Percentiles rank a stretch among this genome's conserved stretches.
phyloP scores from a whole-genome alignment of 2,329 filamentous ascomycete genomes.

The Calycina marina region DNA sequence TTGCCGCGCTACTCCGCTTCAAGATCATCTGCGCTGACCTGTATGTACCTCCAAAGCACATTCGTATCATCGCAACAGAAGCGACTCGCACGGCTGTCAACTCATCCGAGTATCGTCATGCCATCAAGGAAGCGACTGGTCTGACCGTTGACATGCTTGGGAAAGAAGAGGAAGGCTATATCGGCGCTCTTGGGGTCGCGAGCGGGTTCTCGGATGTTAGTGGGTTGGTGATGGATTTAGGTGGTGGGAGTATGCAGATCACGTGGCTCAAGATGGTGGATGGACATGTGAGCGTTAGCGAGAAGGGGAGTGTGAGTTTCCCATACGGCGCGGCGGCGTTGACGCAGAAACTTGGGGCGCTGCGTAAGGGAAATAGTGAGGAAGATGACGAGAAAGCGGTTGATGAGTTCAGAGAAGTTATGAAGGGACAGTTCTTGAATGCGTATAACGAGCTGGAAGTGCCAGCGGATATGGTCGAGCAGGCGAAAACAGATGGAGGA shows the following conservation, averaged over 20 bases:
- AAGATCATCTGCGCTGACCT: conserved; percentile 42
- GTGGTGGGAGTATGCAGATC: conserved; percentile 55
- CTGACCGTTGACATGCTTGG: conserved; percentile 45
- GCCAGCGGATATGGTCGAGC: conserved; percentile 33
- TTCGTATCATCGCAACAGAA: conserved; percentile 49
- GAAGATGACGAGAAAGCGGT: conserved; percentile 30
- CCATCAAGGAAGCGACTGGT: conserved; percentile 39
- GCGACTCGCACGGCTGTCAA: conserved; percentile 49
- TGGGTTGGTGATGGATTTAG: conserved; percentile 58
- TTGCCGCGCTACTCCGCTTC: conserved; percentile 39
- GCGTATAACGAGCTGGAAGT: conserved; percentile 39
- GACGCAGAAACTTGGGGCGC: conserved; percentile 35
- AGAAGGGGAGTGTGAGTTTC: conserved; percentile 45
- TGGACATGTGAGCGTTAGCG: conserved; percentile 35
- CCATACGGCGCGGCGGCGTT: conserved; percentile 58
- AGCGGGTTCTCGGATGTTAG: conserved; percentile 45
- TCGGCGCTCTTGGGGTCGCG: conserved; percentile 52
- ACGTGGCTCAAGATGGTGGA: conserved; percentile 45
- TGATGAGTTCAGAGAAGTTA: conserved; percentile 31
- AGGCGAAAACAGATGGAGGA: conserved; percentile 29
- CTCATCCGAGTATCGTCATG: conserved; percentile 34
- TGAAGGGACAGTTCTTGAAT: conserved; percentile 34
- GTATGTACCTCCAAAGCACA: conserved; percentile 34
- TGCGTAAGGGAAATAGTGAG: conserved; percentile 25
- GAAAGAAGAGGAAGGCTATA: conserved; percentile 50